Percentiles rank a stretch among this genome's conserved stretches.
Evolutionary conservation across 75 land plant genomes (phyloP).

Genomic region (Pinus tabuliformis): DNA sequence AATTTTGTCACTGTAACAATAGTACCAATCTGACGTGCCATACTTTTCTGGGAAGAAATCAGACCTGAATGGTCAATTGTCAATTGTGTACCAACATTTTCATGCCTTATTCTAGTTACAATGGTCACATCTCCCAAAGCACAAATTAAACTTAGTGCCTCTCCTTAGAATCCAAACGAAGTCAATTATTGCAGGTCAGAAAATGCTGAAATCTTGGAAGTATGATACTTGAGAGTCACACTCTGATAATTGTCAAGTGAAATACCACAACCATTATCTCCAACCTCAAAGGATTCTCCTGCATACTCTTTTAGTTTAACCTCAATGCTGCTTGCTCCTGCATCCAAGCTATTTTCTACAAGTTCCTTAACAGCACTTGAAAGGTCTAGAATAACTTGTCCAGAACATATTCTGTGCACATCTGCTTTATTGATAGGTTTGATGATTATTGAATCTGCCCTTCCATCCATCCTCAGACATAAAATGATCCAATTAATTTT

Average conservation of each 20-base stretch:
- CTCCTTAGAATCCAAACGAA: slow-evolving; percentile 84
- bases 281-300: no score
- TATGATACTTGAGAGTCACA: slow-evolving; percentile 88
- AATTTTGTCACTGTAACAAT: slow-evolving; percentile 78
- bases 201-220: slow-evolving; percentile 82
- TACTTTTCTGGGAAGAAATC: slow-evolving; percentile 54
- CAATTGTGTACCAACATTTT: slow-evolving; percentile 68
- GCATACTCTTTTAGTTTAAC: no score
- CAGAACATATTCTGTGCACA: no score
- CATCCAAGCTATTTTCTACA: no score
- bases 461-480: no score
- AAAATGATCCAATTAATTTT: no score
- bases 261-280: no score
- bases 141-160: slow-evolving; percentile 92
- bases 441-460: no score
- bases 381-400: no score
- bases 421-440: no score
- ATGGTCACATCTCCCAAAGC: slow-evolving; percentile 69
- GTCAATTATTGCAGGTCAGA: slow-evolving; percentile 73
- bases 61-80: slow-evolving; percentile 73
- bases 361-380: no score
- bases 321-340: no score
- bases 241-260: slow-evolving; percentile 32
- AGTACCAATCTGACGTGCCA: slow-evolving; percentile 89
- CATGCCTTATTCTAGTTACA: slow-evolving; percentile 76